Percentiles rank a stretch among this genome's conserved stretches.
Evolutionary conservation across 2,329 filamentous ascomycete species (phyloP).

Genomic region (Fonsecaea nubica): DNA sequence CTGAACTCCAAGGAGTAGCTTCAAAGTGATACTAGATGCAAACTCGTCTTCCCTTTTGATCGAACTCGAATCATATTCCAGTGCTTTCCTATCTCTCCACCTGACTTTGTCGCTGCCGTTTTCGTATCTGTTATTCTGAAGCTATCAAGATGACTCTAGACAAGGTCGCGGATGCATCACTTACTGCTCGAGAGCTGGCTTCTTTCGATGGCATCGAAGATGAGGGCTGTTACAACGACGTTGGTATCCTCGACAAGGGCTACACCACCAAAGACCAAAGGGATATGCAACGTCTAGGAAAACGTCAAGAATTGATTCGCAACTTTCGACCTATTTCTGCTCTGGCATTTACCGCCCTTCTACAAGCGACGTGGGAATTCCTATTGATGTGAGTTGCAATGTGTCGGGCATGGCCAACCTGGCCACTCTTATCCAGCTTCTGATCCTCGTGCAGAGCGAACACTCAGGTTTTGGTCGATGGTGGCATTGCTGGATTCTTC

Average conservation of each 20-base stretch:
- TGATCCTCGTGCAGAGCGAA: conserved; percentile 21
- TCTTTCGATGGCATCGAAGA: conserved; percentile 23
- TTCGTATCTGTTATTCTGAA: neutral
- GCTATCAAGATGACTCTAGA: conserved; percentile 1
- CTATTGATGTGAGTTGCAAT: conserved; percentile 26
- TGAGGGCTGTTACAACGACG: conserved; percentile 26
- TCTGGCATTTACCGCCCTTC: conserved; percentile 47
- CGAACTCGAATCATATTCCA: neutral
- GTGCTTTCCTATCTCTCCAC: neutral
- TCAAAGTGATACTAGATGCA: neutral
- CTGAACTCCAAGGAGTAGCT: neutral
- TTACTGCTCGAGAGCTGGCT: conserved; percentile 19
- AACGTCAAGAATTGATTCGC: conserved; percentile 56
- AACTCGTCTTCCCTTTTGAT: conserved; percentile 1
- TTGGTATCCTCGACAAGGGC: conserved; percentile 24
- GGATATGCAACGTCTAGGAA: conserved; percentile 60
- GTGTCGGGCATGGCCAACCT: neutral
- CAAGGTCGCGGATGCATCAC: conserved; percentile 15
- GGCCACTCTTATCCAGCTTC: neutral
- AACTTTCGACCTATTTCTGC: conserved; percentile 46
- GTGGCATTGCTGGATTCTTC: conserved; percentile 38
- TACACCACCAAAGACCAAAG: conserved; percentile 38
- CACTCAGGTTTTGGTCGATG: conserved; percentile 30
- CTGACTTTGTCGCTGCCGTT: neutral
- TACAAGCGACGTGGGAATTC: conserved; percentile 50